These are phyloP conservation scores for Coemansia sp. DNA, from an alignment of 192 early-diverging fungal species.

Conservation along the genomic window DNA sequence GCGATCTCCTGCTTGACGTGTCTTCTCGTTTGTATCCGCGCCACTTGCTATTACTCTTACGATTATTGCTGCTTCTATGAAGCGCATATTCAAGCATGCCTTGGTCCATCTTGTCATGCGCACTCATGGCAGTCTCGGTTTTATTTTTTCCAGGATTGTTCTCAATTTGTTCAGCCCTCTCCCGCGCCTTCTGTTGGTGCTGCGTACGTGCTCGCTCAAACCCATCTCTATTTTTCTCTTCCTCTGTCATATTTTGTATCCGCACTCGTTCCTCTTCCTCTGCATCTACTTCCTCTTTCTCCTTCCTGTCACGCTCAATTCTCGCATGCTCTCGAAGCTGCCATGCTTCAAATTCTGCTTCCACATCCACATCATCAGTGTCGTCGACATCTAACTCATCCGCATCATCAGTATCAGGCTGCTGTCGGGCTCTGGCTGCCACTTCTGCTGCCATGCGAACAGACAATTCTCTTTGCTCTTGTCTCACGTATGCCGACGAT, in stretches of 20 bases:
- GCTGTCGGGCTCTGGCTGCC: slow-evolving; percentile 31
- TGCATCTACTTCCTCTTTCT: slow-evolving; percentile 65
- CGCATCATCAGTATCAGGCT: slow-evolving; percentile 46
- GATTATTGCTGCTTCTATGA: not conserved
- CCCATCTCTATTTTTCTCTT: slow-evolving; percentile 73
- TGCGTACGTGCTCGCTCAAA: slow-evolving; percentile 61
- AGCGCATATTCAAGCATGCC: slow-evolving; percentile 24
- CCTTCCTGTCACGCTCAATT: slow-evolving; percentile 85
- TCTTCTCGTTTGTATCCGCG: slow-evolving; percentile 30
- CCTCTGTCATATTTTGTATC: slow-evolving; percentile 79
- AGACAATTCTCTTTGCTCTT: slow-evolving; percentile 53
- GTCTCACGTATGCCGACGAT: slow-evolving; percentile 43
- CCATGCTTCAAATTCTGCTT: slow-evolving; percentile 90
- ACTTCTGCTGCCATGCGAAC: slow-evolving; percentile 38
- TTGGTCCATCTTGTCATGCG: slow-evolving; percentile 11
- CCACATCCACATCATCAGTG: slow-evolving; percentile 85
- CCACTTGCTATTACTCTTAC: slow-evolving; percentile 25
- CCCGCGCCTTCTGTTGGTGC: slow-evolving; percentile 60
- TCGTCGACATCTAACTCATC: slow-evolving; percentile 73
- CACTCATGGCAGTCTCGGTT: not conserved
- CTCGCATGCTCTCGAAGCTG: slow-evolving; percentile 84
- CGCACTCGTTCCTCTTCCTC: slow-evolving; percentile 82
- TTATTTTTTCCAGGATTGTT: slow-evolving; percentile 2
- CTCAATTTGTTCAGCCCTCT: slow-evolving; percentile 60
- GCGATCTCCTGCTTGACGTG: slow-evolving; percentile 19